Percentiles rank a stretch among this genome's conserved stretches.
Evolutionary conservation across 2,329 filamentous ascomycete genomes (phyloP).

Genomic region (Aspergillus calidoustus): DNA sequence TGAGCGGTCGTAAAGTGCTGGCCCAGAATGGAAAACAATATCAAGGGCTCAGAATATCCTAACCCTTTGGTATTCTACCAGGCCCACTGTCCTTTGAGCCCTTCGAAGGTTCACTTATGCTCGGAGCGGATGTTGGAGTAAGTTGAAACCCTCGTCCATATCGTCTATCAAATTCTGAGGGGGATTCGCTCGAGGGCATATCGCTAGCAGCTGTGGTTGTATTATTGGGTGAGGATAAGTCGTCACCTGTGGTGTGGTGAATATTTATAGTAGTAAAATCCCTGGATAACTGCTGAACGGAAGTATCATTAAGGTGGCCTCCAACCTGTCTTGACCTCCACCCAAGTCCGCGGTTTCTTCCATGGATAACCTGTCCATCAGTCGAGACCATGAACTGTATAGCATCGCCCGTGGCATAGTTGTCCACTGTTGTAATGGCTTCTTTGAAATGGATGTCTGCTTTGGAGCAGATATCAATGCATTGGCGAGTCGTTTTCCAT

Average conservation of each 20-base stretch:
- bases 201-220: constrained; percentile 12
- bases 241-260: constrained; percentile 20
- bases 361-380: constrained; percentile 38
- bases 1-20: background rate
- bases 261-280: constrained; percentile 34
- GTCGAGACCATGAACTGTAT: constrained; percentile 46
- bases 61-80: background rate
- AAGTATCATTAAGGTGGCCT: constrained; percentile 36
- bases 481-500: constrained; percentile 42
- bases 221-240: constrained; percentile 14
- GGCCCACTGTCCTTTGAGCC: background rate
- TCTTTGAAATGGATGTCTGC: constrained; percentile 34
- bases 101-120: background rate
- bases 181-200: constrained; percentile 15
- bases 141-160: constrained; percentile 30
- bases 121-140: constrained; percentile 7
- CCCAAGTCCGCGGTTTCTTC: constrained; percentile 35
- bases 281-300: constrained; percentile 38
- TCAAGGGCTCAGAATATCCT: background rate
- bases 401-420: constrained; percentile 41
- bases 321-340: constrained; percentile 42
- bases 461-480: constrained; percentile 39
- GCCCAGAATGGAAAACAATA: background rate
- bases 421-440: constrained; percentile 40
- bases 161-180: constrained; percentile 30